Conservation (phyloP, 805 yeast genomes). For the Wilhelminamyces savonicus region DNA sequence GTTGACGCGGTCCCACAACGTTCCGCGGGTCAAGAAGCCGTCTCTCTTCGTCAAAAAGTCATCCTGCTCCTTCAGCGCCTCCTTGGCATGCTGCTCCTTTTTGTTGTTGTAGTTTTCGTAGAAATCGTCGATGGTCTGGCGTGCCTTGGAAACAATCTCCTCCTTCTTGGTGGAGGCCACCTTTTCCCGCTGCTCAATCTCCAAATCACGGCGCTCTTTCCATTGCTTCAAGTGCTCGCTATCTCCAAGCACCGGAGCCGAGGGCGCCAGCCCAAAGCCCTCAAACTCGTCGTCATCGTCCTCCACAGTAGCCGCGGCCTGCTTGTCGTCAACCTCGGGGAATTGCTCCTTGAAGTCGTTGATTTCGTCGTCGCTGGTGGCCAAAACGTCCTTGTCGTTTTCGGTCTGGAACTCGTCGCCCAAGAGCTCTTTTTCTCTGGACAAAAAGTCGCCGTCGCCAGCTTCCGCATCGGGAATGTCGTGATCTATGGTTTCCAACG, state of each 20-base stretch:
- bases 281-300: conserved; percentile 41
- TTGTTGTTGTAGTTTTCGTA: conserved; percentile 86
- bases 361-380: conserved; percentile 38
- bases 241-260: conserved; percentile 28
- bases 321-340: conserved; percentile 46
- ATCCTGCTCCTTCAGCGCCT: conserved; percentile 61
- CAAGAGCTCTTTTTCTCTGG: conserved; percentile 60
- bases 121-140: conserved; percentile 80
- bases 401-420: conserved; percentile 72
- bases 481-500: conserved; percentile 41
- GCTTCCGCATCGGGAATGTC: conserved; percentile 23
- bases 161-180: conserved; percentile 56
- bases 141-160: conserved; percentile 70
- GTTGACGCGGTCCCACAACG: conserved; percentile 54
- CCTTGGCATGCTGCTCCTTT: conserved; percentile 61
- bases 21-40: conserved; percentile 39
- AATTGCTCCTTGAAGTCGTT: conserved; percentile 59
- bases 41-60: conserved; percentile 72
- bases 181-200: conserved; percentile 73
- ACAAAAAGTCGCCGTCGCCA: conserved; percentile 49
- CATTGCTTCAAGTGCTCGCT: conserved; percentile 58
- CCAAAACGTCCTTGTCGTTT: conserved; percentile 45
- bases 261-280: conserved; percentile 15
- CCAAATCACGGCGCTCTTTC: conserved; percentile 75
- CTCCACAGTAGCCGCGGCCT: conserved; percentile 11